Evolutionary conservation across 2,329 filamentous ascomycete genomes (phyloP), one percentile per base, ranked within the genome.

Genomic region (Cryphonectria nitschkei): DNA sequence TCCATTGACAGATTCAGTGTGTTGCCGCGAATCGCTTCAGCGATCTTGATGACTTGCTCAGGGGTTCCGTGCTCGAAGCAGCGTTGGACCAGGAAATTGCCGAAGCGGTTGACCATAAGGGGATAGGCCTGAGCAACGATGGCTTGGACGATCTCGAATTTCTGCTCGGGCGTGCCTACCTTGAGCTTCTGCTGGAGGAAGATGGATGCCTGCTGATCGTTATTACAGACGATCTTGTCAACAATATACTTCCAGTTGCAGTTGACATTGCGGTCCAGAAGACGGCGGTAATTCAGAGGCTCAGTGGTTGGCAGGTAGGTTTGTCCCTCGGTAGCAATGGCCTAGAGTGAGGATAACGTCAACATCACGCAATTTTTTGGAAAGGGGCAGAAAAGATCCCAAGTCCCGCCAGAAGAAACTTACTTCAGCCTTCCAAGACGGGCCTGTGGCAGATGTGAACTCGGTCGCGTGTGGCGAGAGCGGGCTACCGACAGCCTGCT

Each of bases 161-260:
- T 99, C 80, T 98, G 96, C 78, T 98, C 95, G 0, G 91, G 87
- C 4, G 95, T 98, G 72, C 95, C 95, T 73, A 98, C 93, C 84
- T 99, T 99, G 76, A 99, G 92, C 84, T 99, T 99, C 83, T 99
- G 96, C 81, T 99, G 96, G 61, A 99, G 86, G 82, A 99, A 99
- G 77, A 99, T 98, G 2, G 96, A 99, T 13, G 97, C 96, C 82
- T 99, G 96, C 81, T 99, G 96, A 79, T 99, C 96, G 80, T 99
- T 98, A 84, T 95, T 98, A 88, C 94, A 97, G 75, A 99, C 95
- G 79, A 99, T 99, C 86, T 98, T 98, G 84, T 99, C 95, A 69
- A 99, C 96, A 76, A 99, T 98, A 80, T 97, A 98, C 83, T 96
- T 97, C 96, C 95, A 99, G 84, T 99, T 97, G 83, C 95, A 98